phyloP scores from a whole-genome alignment of 169 alveolate species.

The Cryptosporidium meleagridis region DNA sequence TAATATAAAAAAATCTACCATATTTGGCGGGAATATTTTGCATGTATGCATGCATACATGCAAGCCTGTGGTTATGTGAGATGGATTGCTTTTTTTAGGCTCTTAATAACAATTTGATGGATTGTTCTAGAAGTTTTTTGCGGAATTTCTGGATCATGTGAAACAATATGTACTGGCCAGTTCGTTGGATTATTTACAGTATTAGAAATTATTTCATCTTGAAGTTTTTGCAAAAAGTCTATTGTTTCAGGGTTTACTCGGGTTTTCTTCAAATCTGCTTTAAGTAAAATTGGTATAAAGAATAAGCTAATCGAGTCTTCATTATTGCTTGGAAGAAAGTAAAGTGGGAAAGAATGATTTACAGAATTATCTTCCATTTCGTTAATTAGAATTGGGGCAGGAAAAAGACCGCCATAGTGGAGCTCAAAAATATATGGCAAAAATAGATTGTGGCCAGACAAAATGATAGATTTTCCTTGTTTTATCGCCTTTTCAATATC shows the following conservation, averaged over 20 bases:
- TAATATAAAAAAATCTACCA: conserved; percentile 10
- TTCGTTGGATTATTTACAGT: conserved; percentile 8
- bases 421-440: conserved; percentile 41
- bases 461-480: conserved; percentile 63
- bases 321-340: conserved; percentile 2
- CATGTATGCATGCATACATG: conserved; percentile 8
- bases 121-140: conserved; percentile 39
- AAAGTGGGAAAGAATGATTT: not conserved
- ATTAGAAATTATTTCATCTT: conserved; percentile 1
- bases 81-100: not conserved
- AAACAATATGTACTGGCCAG: conserved; percentile 41
- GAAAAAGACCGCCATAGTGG: conserved; percentile 13
- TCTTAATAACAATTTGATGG: conserved; percentile 8
- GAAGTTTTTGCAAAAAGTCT: not conserved
- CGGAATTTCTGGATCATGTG: conserved; percentile 33
- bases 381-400: not conserved
- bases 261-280: not conserved
- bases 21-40: conserved; percentile 14
- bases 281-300: conserved; percentile 33
- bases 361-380: not conserved
- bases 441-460: conserved; percentile 47
- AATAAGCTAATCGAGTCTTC: conserved; percentile 6
- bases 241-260: not conserved
- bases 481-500: conserved; percentile 58
- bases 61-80: not conserved